Base-by-base conservation (phyloP, 164 flowering plant species). In the Annona cherimola region DNA sequence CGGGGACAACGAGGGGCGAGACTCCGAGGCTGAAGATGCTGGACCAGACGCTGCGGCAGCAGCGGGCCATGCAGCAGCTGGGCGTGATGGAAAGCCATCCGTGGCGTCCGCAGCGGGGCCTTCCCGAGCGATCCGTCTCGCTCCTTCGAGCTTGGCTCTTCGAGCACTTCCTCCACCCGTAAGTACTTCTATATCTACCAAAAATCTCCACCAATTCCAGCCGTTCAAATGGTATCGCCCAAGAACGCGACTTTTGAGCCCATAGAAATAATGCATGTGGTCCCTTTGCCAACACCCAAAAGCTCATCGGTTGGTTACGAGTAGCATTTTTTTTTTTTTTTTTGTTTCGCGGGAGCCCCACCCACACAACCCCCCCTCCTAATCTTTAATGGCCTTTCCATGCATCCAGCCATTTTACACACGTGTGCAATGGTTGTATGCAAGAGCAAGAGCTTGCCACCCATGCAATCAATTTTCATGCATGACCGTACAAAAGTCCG, bases 141-240 rank as follows among this genome's bases (percentile, higher is more conserved):
- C 85, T 93, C 74, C 99, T 95, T 63, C 93, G 99, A 2, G 97
- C 98, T 79, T 95, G 99, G 99, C 88, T 95, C 40, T 93, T 93
- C 66, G 99, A 93, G 72, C 97, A 96, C 71, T 96, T 96, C 75
- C 94, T 96, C 60, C 97, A 96, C 81, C 99, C 99, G 99, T 96
- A 88, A 82, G 62, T 50, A 71, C 45, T 71, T 71, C 73, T 69
- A 76, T 74, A 77, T 71, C 69, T 76, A 66, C 69, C 73, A 69
- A 42, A 6, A 41, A 43, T 26, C 35, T 26, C 35, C 35, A 26
- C 35, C 26, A 35, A 61, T 9, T 50, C 57, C 57, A 12, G 14
- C 14, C 57, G 57, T 50, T 50, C 9, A 9, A 50, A 50, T 50
- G 57, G 57, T 50, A 16, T 50, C 1, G 35, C 35, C 57, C 14